phyloP scores from a whole-genome alignment of 257 asterid genomes.

The Solanum sitiens region DNA sequence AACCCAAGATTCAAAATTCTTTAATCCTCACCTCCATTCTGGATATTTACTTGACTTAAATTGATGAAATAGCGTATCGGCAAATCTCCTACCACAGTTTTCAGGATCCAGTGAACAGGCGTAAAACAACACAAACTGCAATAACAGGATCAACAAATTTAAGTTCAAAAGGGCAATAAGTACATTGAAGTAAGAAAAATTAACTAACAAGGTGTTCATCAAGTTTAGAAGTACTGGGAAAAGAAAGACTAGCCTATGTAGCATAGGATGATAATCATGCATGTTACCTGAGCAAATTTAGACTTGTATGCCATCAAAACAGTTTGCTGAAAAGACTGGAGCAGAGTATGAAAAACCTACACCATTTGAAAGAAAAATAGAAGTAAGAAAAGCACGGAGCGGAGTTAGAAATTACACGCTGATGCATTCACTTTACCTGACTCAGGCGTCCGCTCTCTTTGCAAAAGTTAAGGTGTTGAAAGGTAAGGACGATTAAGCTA shows the following conservation, averaged over 20 bases:
- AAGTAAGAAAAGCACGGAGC: not conserved
- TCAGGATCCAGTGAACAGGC: constrained; percentile 95
- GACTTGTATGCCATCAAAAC: constrained; percentile 78
- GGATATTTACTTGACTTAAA: constrained; percentile 42
- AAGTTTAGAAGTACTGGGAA: not conserved
- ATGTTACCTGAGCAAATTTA: constrained; percentile 84
- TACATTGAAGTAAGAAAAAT: not conserved
- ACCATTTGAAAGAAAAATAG: not conserved
- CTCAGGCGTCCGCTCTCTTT: constrained; percentile 45
- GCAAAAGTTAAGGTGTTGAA: constrained; percentile 63
- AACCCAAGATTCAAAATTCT: not conserved
- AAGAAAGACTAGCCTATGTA: not conserved
- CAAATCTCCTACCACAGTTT: constrained; percentile 59
- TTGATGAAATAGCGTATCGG: constrained; percentile 28
- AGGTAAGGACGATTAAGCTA: constrained; percentile 67
- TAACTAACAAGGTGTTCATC: not conserved
- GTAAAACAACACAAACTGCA: constrained; percentile 90
- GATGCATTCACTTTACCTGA: constrained; percentile 30
- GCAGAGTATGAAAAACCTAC: constrained; percentile 79
- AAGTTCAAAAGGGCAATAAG: not conserved
- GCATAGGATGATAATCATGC: not conserved
- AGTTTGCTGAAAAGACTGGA: constrained; percentile 74
- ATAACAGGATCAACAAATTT: not conserved
- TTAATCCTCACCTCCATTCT: constrained; percentile 54
- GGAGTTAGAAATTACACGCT: not conserved